These are phyloP conservation scores for Salvia sclarea DNA, from an alignment of 305 asterid species.

Conservation along the genomic window DNA sequence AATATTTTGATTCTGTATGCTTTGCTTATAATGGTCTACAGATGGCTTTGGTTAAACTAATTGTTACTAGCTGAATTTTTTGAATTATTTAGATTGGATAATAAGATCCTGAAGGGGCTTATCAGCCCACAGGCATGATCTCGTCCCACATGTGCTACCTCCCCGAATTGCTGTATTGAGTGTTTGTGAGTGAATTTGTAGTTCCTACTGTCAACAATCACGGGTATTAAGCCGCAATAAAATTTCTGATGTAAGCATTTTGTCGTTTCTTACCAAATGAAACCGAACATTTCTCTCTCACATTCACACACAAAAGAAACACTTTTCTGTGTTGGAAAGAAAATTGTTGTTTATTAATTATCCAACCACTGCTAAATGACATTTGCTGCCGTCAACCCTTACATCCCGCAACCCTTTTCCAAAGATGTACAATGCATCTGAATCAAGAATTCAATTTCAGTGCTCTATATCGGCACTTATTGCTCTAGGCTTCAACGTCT, in stretches of 20 bases:
- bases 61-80: neutral
- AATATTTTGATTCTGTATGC: neutral
- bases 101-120: neutral
- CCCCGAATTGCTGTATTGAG: neutral
- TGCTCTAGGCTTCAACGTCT: neutral
- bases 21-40: slow-evolving; percentile 3
- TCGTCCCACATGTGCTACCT: neutral
- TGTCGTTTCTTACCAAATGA: slow-evolving; percentile 8
- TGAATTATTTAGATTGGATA: neutral
- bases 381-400: slow-evolving; percentile 14
- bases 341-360: neutral
- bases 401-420: slow-evolving; percentile 5
- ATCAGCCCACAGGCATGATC: neutral
- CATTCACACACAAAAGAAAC: neutral
- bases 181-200: neutral
- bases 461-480: neutral
- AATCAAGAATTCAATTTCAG: neutral
- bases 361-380: slow-evolving; percentile 14
- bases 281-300: neutral
- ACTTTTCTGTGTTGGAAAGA: neutral
- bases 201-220: neutral
- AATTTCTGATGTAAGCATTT: neutral
- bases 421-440: slow-evolving; percentile 9
- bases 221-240: neutral
- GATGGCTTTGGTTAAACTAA: slow-evolving; percentile 2